These are phyloP conservation scores for Boletus rubescentipes DNA, from an alignment of 768 basidiomycete species.

Conservation along the genomic window DNA sequence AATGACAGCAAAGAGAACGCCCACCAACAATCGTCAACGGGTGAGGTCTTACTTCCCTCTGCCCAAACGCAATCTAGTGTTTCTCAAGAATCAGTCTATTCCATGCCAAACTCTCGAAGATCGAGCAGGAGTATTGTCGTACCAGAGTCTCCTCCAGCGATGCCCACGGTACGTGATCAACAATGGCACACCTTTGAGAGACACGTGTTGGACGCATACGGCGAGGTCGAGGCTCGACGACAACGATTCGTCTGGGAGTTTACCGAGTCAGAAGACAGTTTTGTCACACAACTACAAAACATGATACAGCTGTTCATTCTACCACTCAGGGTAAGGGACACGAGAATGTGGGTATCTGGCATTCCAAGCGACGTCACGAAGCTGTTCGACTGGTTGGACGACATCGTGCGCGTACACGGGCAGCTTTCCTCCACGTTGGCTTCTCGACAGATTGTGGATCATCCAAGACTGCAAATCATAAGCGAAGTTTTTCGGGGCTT, in stretches of 20 bases:
- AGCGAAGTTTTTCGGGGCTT: constrained; percentile 60
- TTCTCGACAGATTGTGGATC: constrained; percentile 39
- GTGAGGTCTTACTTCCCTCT: constrained; percentile 13
- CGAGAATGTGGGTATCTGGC: constrained; percentile 75
- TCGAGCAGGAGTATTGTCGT: constrained; percentile 9
- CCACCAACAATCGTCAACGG: constrained; percentile 3
- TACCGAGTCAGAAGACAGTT: constrained; percentile 62
- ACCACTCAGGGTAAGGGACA: constrained; percentile 72
- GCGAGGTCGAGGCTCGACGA: constrained; percentile 53
- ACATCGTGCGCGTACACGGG: constrained; percentile 75
- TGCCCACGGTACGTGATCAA: constrained; percentile 13
- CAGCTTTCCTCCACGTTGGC: constrained; percentile 55
- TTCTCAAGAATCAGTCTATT: constrained; percentile 31
- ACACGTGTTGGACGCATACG: constrained; percentile 34
- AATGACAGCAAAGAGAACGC: background rate
- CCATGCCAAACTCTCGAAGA: constrained; percentile 13
- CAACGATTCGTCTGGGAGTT: constrained; percentile 72
- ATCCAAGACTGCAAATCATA: constrained; percentile 49
- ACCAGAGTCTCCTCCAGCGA: constrained; percentile 8
- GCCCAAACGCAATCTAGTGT: constrained; percentile 12
- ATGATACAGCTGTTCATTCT: constrained; percentile 73
- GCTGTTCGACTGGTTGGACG: constrained; percentile 87
- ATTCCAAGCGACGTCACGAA: constrained; percentile 68
- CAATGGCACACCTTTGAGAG: constrained; percentile 25
- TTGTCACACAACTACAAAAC: constrained; percentile 63